Percentiles rank a stretch among this genome's conserved stretches.
phyloP scores from a whole-genome alignment of 2,329 filamentous ascomycete genomes.

The Claviceps pazoutovae region DNA sequence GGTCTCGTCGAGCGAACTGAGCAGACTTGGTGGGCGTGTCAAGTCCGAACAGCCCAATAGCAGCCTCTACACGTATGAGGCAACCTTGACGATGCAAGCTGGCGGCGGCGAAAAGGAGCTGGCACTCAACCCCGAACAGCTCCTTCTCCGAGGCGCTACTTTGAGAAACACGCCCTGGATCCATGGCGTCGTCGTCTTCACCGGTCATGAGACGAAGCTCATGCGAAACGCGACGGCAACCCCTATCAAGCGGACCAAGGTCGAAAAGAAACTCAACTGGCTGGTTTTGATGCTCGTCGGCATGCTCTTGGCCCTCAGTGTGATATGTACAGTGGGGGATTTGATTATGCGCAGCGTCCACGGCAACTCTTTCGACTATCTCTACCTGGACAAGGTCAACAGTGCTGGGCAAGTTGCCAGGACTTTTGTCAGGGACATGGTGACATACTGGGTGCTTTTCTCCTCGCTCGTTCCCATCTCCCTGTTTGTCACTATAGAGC shows the following conservation, averaged over 20 bases:
- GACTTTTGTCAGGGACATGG: slow-evolving; percentile 85
- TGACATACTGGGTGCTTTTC: slow-evolving; percentile 97
- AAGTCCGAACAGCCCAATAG: slow-evolving; percentile 96
- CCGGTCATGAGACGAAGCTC: slow-evolving; percentile 90
- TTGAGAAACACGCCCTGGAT: slow-evolving; percentile 95
- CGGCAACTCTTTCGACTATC: slow-evolving; percentile 52
- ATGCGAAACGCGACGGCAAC: slow-evolving; percentile 97
- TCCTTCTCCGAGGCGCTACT: slow-evolving; percentile 83
- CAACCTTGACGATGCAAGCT: slow-evolving; percentile 78
- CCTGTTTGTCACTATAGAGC: slow-evolving; percentile 90
- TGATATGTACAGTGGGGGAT: slow-evolving; percentile 85
- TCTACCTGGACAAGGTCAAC: slow-evolving; percentile 50
- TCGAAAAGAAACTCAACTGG: slow-evolving; percentile 85
- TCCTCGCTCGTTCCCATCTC: slow-evolving; percentile 95
- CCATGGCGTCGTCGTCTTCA: slow-evolving; percentile 86
- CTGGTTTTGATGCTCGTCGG: slow-evolving; percentile 82
- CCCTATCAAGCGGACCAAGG: slow-evolving; percentile 93
- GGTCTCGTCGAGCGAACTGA: slow-evolving; percentile 76
- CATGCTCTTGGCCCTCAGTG: slow-evolving; percentile 70
- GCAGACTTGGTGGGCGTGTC: slow-evolving; percentile 70
- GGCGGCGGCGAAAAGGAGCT: slow-evolving; percentile 90
- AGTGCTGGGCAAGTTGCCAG: slow-evolving; percentile 41
- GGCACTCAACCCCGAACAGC: slow-evolving; percentile 77
- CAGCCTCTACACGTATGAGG: slow-evolving; percentile 96
- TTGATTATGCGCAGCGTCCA: slow-evolving; percentile 60